phyloP scores from a whole-genome alignment of 2,329 filamentous ascomycete genomes.

The Tolypocladium ophioglossoides region DNA sequence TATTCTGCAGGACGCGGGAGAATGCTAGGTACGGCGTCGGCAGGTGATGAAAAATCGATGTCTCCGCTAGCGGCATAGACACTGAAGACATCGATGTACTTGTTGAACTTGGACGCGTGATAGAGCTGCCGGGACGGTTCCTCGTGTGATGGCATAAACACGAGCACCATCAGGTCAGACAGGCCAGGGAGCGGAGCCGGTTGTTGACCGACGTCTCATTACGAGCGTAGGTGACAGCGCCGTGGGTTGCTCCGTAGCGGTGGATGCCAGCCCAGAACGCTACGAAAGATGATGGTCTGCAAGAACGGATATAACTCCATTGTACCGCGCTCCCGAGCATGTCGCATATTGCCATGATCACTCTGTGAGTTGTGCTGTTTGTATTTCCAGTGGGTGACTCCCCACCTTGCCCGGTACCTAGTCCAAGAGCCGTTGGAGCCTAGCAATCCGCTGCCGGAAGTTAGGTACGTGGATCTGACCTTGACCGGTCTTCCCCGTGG shows the following conservation, averaged over 20 bases:
- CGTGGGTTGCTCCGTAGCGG: slow-evolving; percentile 1
- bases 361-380: no score
- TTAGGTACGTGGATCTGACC: no score
- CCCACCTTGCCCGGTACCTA: no score
- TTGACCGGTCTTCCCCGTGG: no score
- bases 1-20: slow-evolving; percentile 11
- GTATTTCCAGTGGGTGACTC: no score
- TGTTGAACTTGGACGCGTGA: slow-evolving; percentile 19
- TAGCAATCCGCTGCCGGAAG: no score
- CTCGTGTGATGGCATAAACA: slow-evolving; percentile 2
- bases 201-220: slow-evolving; percentile 2
- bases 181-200: slow-evolving; percentile 2
- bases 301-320: not conserved
- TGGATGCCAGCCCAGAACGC: slow-evolving; percentile 2
- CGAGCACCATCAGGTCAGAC: slow-evolving; percentile 1
- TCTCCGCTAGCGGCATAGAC: slow-evolving; percentile 14
- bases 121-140: slow-evolving; percentile 7
- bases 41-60: slow-evolving; percentile 18
- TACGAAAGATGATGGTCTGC: slow-evolving; percentile 4
- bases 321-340: not conserved
- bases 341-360: no score
- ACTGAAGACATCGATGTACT: slow-evolving; percentile 19
- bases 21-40: slow-evolving; percentile 18
- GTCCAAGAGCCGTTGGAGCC: no score
- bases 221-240: slow-evolving; percentile 1